Percentiles rank a stretch among this genome's conserved stretches.
Evolutionary conservation across 2,329 filamentous ascomycete species (phyloP).

Genomic region (Ophiocordyceps australis): DNA sequence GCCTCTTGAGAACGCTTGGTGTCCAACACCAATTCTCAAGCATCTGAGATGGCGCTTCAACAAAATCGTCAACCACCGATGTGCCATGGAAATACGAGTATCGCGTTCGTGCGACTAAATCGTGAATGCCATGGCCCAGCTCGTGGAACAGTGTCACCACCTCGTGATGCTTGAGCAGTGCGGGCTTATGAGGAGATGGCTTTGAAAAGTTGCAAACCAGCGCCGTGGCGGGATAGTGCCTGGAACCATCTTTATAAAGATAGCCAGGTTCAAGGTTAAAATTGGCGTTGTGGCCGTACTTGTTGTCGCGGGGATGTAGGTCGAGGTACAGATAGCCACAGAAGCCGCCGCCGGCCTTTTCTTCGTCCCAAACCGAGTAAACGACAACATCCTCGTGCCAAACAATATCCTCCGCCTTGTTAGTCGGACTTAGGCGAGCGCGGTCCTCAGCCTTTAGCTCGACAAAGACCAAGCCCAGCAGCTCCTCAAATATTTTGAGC

Average conservation of each 20-base stretch:
- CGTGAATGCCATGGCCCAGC: conserved; percentile 53
- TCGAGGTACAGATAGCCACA: conserved; percentile 74
- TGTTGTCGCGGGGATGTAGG: conserved; percentile 61
- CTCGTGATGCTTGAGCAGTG: conserved; percentile 66
- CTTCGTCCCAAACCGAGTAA: conserved; percentile 70
- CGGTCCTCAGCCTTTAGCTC: conserved; percentile 51
- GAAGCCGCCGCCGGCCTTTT: conserved; percentile 50
- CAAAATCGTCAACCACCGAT: conserved; percentile 47
- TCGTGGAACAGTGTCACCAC: conserved; percentile 73
- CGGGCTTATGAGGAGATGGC: conserved; percentile 57
- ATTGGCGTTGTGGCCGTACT: conserved; percentile 74
- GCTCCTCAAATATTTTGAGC: conserved; percentile 67
- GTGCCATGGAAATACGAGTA: conserved; percentile 54
- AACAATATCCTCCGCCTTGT: conserved; percentile 51
- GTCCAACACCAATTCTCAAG: conserved; percentile 64
- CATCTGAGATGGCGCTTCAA: conserved; percentile 57
- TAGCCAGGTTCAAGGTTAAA: conserved; percentile 66
- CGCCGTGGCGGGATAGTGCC: conserved; percentile 60
- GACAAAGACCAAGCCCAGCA: conserved; percentile 66
- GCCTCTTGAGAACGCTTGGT: conserved; percentile 40
- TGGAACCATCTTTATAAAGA: conserved; percentile 45
- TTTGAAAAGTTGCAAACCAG: conserved; percentile 79
- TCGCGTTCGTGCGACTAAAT: conserved; percentile 42
- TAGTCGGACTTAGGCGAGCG: conserved; percentile 43
- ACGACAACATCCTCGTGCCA: conserved; percentile 76